Evolutionary conservation across 768 basidiomycete genomes (phyloP).

Genomic region (Mycena belliarum): DNA sequence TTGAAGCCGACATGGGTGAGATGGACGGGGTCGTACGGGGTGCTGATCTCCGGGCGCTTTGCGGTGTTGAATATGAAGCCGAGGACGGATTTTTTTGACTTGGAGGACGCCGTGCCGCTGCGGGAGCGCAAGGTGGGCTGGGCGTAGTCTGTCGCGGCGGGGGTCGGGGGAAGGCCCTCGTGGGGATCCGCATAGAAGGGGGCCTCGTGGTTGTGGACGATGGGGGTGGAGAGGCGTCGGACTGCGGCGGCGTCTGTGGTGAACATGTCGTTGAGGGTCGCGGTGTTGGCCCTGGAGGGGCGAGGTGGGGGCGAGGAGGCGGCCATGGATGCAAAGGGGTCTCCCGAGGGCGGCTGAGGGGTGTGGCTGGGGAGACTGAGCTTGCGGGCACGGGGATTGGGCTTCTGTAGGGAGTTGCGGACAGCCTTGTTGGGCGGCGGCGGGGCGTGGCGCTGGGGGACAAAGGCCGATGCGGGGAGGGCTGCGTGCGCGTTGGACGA

Average conservation of each 20-base stretch:
- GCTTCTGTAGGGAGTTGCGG: slow-evolving; percentile 61
- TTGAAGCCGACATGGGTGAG: slow-evolving; percentile 99
- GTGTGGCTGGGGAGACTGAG: slow-evolving; percentile 41
- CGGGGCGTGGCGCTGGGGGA: slow-evolving; percentile 39
- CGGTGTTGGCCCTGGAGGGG: slow-evolving; percentile 84
- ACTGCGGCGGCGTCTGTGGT: slow-evolving; percentile 40
- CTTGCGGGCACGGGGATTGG: slow-evolving; percentile 53
- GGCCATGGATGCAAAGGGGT: slow-evolving; percentile 31
- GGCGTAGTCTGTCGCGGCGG: slow-evolving; percentile 12
- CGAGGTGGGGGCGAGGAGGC: slow-evolving; percentile 66
- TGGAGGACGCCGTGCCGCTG: slow-evolving; percentile 46
- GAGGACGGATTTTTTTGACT: slow-evolving; percentile 69
- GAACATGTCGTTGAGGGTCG: slow-evolving; percentile 76
- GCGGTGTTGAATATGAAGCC: slow-evolving; percentile 75
- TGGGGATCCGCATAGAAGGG: slow-evolving; percentile 48
- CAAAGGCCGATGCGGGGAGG: slow-evolving; percentile 31
- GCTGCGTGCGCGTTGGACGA: slow-evolving; percentile 34
- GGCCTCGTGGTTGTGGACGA: slow-evolving; percentile 34
- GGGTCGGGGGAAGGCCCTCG: slow-evolving; percentile 24
- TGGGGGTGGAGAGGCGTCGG: slow-evolving; percentile 56
- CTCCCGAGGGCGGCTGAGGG: neutral
- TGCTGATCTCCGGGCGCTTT: slow-evolving; percentile 90
- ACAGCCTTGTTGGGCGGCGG: slow-evolving; percentile 43
- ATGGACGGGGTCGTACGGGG: slow-evolving; percentile 98
- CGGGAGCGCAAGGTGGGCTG: slow-evolving; percentile 40